Conservation (phyloP, 345 rosid genomes). For the Mercurialis annua region DNA sequence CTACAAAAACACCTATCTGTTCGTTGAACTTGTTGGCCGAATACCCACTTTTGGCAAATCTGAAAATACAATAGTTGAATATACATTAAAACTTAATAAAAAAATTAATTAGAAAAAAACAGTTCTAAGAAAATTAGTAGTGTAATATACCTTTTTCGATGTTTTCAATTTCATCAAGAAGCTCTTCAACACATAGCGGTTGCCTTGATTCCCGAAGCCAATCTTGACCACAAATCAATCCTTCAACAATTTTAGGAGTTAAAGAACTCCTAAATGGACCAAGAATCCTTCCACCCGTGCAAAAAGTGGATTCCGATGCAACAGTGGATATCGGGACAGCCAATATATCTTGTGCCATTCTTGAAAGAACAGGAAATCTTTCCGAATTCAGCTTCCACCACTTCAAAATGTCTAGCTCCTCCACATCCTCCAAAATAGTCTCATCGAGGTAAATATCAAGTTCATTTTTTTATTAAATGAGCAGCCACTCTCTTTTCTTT, state of each 20-base stretch:
- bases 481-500: neutral
- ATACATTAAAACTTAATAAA: too few species aligned
- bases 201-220: neutral
- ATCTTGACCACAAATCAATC: neutral
- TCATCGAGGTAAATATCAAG: neutral
- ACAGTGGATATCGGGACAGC: neutral
- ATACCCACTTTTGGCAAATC: too few species aligned
- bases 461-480: neutral
- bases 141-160: too few species aligned
- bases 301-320: neutral
- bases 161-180: too few species aligned
- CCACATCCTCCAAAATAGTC: neutral
- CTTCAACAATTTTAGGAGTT: neutral
- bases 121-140: too few species aligned
- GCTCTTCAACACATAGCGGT: too few species aligned
- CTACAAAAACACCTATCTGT: too few species aligned
- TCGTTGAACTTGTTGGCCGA: too few species aligned
- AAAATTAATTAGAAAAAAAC: too few species aligned
- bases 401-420: neutral
- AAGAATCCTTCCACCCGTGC: neutral
- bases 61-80: too few species aligned
- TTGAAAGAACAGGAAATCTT: neutral
- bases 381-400: neutral
- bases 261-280: neutral
- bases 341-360: neutral